These are phyloP conservation scores for Brassica hybrid DNA, from an alignment of 441 rosid species.

Conservation along the genomic window DNA sequence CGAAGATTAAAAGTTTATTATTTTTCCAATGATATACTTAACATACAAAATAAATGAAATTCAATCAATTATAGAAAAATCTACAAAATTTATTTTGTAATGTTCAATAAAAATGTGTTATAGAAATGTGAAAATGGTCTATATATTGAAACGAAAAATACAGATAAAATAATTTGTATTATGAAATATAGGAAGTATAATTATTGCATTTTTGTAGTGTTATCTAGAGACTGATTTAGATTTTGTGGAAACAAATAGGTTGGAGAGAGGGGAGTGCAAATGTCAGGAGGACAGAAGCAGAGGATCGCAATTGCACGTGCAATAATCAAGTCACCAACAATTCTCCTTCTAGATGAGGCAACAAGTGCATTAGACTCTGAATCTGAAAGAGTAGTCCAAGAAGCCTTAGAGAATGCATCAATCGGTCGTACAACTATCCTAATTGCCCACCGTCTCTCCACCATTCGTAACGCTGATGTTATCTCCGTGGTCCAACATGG, in stretches of 20 bases:
- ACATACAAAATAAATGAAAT: too few relatives aligned
- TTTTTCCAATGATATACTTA: too few relatives aligned
- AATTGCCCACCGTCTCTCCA: slow-evolving; percentile 79
- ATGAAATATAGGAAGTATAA: too few relatives aligned
- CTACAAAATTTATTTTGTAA: too few relatives aligned
- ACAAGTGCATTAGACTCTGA: slow-evolving; percentile 74
- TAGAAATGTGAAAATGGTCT: too few relatives aligned
- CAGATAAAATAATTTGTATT: too few relatives aligned
- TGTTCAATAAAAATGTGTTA: too few relatives aligned
- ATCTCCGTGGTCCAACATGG: slow-evolving; percentile 67
- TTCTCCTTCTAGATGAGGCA: slow-evolving; percentile 83
- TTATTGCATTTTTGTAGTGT: not conserved
- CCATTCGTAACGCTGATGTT: slow-evolving; percentile 61
- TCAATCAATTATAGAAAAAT: not conserved
- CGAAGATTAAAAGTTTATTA: not conserved
- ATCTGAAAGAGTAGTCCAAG: slow-evolving; percentile 69
- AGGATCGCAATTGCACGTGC: slow-evolving; percentile 87
- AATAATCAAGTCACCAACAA: slow-evolving; percentile 64
- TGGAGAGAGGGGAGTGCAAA: slow-evolving; percentile 77
- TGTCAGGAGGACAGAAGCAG: slow-evolving; percentile 91
- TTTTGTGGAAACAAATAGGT: slow-evolving; percentile 45
- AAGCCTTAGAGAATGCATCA: slow-evolving; percentile 67
- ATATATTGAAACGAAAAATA: too few relatives aligned
- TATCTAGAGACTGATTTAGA: too few relatives aligned
- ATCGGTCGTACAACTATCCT: slow-evolving; percentile 68